Evolutionary conservation across 768 basidiomycete species (phyloP), one percentile per base, ranked within the genome.

Genomic region (Candolleomyces aberdarensis): DNA sequence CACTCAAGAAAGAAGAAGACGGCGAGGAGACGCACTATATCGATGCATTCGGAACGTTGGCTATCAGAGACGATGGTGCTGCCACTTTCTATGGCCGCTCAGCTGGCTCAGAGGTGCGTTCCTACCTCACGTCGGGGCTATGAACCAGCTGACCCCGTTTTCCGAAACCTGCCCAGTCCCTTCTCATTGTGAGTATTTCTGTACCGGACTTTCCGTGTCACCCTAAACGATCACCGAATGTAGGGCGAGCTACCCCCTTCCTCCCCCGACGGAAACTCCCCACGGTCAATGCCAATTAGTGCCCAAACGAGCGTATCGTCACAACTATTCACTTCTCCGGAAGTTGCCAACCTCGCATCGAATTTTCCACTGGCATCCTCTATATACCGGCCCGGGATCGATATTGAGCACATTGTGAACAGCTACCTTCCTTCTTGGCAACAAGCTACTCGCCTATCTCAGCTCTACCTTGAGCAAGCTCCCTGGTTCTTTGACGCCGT

Each of bases 401-500:
- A 82, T 64, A 67, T 85, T 44, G 71, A 80, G 59, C 74, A 76
- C 59, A 73, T 87, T 63, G 66, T 84, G 19, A 69, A 76, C 44
- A 68, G 73, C 15, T 80, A 83, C 67, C 78, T 91, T 0, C 90
- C 90, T 0, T 71, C 81, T 0, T 87, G 83, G 79, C 68, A 73
- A 8, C 85, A 87, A 41, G 84, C 86, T 0, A 75, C 72, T 49
- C 79, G 83, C 36, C 78, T 92, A 39, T 81, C 80, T 64, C 80
- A 85, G n/a, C 76, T 89, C 13, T 92, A 91, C 70, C 80, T 91
- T 44, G 85, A 86, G n/a, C 85, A 88, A 66, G 87, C 89, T 3
- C 86, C 87, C 0, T 92, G 90, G 90, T 89, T 91, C 68, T 90
- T 89, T 60, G 86, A 88, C 20, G 85, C 88, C 2, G 83, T 91